Evolutionary conservation across 1,284 basidiomycete species (phyloP).

Genomic region (Pulchroboletus neoregius): DNA sequence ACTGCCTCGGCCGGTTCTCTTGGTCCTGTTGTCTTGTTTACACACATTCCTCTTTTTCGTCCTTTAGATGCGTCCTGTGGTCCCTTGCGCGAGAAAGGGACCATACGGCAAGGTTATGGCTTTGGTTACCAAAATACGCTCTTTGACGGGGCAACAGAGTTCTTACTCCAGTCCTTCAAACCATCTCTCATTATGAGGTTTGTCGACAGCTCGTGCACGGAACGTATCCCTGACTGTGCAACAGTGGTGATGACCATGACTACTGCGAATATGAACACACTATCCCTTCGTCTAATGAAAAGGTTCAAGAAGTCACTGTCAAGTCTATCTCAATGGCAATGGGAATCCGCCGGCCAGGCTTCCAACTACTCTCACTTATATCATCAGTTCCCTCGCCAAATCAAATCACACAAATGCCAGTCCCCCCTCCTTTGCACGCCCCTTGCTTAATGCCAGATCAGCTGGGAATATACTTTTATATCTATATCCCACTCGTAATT

Average conservation of each 20-base stretch:
- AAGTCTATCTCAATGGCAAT: slow-evolving; percentile 82
- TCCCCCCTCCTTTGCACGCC: slow-evolving; percentile 36
- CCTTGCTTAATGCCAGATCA: slow-evolving; percentile 73
- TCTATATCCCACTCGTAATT: slow-evolving; percentile 51
- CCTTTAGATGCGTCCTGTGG: slow-evolving; percentile 72
- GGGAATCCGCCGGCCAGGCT: slow-evolving; percentile 74
- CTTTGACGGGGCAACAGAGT: slow-evolving; percentile 66
- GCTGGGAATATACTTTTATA: slow-evolving; percentile 51
- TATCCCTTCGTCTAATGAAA: slow-evolving; percentile 27
- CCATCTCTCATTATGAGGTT: slow-evolving; percentile 74
- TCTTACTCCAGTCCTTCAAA: slow-evolving; percentile 61
- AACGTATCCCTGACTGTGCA: slow-evolving; percentile 7
- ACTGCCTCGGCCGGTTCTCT: slow-evolving; percentile 38
- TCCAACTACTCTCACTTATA: slow-evolving; percentile 77
- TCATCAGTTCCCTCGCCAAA: slow-evolving; percentile 38
- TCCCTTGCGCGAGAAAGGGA: slow-evolving; percentile 65
- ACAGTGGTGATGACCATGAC: slow-evolving; percentile 84
- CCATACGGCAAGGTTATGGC: slow-evolving; percentile 71
- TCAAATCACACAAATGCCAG: slow-evolving; percentile 28
- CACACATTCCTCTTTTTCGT: slow-evolving; percentile 79
- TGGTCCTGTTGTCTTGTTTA: slow-evolving; percentile 64
- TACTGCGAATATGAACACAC: slow-evolving; percentile 75
- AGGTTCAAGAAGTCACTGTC: slow-evolving; percentile 70
- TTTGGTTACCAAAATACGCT: slow-evolving; percentile 81
- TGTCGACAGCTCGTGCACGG: slow-evolving; percentile 19